phyloP scores from a whole-genome alignment of 2,329 filamentous ascomycete genomes.

The Erysiphe pisi region DNA sequence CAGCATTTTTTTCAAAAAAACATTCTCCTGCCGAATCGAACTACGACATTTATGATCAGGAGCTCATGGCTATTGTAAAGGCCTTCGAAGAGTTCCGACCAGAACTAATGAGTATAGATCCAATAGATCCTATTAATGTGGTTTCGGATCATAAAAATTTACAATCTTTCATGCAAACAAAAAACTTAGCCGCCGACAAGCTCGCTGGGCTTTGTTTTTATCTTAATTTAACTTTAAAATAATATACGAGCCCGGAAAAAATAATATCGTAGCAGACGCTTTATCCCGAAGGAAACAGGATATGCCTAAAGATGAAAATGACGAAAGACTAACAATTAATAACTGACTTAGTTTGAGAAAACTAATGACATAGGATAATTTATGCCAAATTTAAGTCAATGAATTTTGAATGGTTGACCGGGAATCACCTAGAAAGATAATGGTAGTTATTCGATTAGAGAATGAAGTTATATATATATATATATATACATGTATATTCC shows the following conservation, averaged over 20 bases:
- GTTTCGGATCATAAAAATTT: background rate
- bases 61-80: too few species aligned
- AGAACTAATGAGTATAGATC: too few species aligned
- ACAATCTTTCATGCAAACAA: background rate
- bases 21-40: background rate
- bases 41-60: background rate
- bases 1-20: background rate
- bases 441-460: too few species aligned
- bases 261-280: background rate
- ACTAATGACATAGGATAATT: too few species aligned
- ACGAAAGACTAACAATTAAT: background rate
- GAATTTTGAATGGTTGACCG: too few species aligned
- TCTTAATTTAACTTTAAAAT: slow-evolving; percentile 16
- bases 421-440: too few species aligned
- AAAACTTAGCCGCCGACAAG: slow-evolving; percentile 20
- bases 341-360: too few species aligned
- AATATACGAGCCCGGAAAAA: background rate
- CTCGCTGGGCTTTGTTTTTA: background rate
- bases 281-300: background rate
- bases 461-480: too few species aligned
- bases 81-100: too few species aligned
- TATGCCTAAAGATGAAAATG: too few species aligned
- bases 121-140: background rate
- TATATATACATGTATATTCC: too few species aligned
- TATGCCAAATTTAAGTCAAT: too few species aligned